Evolutionary conservation across 2,329 filamentous ascomycete genomes (phyloP), one percentile per base, ranked within the genome.

Genomic region (Colletotrichum sidae): DNA sequence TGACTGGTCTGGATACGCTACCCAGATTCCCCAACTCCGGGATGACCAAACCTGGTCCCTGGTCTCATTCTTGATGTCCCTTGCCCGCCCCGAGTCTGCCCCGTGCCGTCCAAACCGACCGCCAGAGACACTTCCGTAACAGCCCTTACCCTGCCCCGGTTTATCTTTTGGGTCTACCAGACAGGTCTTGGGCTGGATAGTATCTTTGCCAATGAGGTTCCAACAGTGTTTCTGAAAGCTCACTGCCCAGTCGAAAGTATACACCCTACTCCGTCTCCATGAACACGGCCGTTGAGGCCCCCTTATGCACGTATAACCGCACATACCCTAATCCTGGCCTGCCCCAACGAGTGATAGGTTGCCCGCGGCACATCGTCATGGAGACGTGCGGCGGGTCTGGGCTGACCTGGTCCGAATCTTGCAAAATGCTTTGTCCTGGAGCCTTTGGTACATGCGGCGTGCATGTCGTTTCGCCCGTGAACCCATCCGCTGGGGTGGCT

Each of bases 311-410:
- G 51, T 25, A 5, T 54, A 52, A 52, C 58, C 46, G 52, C 25
- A 25, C 25, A 50, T 33, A 55, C 51, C 39, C 61, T 62, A n/a
- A 52, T 60, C 39, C 58, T 58, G 25, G 60, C 60, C 60, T 59
- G 64, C 60, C 64, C 64, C 59, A 53, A 41, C 49, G n/a, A 65
- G 54, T 54, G 64, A 67, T 65, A 65, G 64, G 64, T 58, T 41
- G 50, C 38, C 17, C 35, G 49, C 44, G 49, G 54, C 35, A 49
- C 52, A 65, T 65, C 54, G 60, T 58, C 45, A 59, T 54, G 60
- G 39, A 50, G 54, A 25, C 25, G 44, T 53, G 42, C 51, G 38
- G 52, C 47, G 52, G 60, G 64, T 60, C 64, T 67, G 55, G 50
- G 60, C 64, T 60, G 60, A 55, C 54, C 50, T 46, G 61, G 41